These are phyloP conservation scores for Alternaria sp. DNA, from an alignment of 2,329 filamentous ascomycete species.

Conservation along the genomic window DNA sequence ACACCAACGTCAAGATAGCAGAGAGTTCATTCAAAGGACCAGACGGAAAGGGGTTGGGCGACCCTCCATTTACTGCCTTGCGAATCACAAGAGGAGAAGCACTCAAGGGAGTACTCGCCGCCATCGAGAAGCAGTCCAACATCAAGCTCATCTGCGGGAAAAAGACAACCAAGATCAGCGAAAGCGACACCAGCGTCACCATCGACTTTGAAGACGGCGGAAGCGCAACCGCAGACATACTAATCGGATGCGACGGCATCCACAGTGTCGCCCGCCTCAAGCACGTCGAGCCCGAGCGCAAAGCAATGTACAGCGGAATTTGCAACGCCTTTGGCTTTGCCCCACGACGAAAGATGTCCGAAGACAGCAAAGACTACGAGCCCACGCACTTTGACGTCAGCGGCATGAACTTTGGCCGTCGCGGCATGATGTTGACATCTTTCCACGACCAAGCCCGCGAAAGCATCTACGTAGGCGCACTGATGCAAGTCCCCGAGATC, in stretches of 20 bases:
- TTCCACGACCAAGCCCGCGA: conserved; percentile 48
- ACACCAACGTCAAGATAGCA: conserved; percentile 51
- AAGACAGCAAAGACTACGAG: conserved; percentile 32
- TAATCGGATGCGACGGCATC: conserved; percentile 64
- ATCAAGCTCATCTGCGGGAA: conserved; percentile 54
- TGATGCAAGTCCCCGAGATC: conserved; percentile 54
- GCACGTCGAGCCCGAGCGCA: conserved; percentile 54
- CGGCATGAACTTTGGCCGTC: conserved; percentile 55
- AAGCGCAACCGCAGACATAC: conserved; percentile 54
- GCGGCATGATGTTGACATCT: conserved; percentile 54
- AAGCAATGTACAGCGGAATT: conserved; percentile 52
- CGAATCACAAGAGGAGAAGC: conserved; percentile 54
- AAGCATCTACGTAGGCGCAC: conserved; percentile 53
- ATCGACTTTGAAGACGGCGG: conserved; percentile 57
- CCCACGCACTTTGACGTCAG: conserved; percentile 48
- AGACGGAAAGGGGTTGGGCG: conserved; percentile 53
- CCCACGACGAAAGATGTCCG: conserved; percentile 34
- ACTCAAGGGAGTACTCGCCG: conserved; percentile 52
- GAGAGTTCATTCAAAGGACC: conserved; percentile 52
- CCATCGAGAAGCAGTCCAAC: conserved; percentile 50
- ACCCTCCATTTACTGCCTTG: conserved; percentile 53
- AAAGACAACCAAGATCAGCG: conserved; percentile 50
- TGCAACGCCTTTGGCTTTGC: conserved; percentile 56
- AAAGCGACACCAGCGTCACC: conserved; percentile 49
- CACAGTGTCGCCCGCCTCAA: conserved; percentile 52